Conservation (phyloP, 176 grass and related monocot genomes). For the Phoenix dactylifera region DNA sequence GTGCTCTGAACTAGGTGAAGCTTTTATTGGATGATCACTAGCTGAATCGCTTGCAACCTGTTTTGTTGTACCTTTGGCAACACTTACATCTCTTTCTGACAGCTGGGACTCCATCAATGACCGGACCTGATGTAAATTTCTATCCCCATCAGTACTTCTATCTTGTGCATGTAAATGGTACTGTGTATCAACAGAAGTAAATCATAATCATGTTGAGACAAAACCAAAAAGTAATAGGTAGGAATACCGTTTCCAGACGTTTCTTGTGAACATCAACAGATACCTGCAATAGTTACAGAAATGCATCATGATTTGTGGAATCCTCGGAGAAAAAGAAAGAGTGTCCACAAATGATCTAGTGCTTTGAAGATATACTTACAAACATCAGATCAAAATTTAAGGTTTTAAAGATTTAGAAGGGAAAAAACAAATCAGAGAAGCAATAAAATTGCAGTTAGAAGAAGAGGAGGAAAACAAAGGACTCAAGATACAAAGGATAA, state of each 20-base stretch:
- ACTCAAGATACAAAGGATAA: too few relatives aligned
- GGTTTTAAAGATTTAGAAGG: too few relatives aligned
- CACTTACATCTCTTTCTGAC: slow-evolving; percentile 32
- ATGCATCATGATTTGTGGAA: too few relatives aligned
- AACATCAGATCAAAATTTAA: too few relatives aligned
- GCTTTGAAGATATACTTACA: too few relatives aligned
- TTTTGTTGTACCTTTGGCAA: slow-evolving; percentile 34
- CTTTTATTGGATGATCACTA: slow-evolving; percentile 38
- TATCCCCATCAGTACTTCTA: background rate
- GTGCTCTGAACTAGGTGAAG: slow-evolving; percentile 40
- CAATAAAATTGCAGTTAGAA: too few relatives aligned
- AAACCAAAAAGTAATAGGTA: background rate
- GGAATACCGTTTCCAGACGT: slow-evolving; percentile 10
- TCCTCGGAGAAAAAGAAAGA: too few relatives aligned
- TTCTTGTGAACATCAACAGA: slow-evolving; percentile 16
- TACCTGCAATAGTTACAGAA: slow-evolving; percentile 5
- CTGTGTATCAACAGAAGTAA: background rate
- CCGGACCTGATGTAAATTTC: slow-evolving; percentile 43
- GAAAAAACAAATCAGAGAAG: too few relatives aligned
- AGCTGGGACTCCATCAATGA: slow-evolving; percentile 39
- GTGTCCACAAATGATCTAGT: too few relatives aligned
- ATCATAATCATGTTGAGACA: background rate
- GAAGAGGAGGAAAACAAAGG: too few relatives aligned
- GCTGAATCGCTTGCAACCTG: slow-evolving; percentile 28
- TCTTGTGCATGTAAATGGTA: too few relatives aligned